Conservation (phyloP, 1,284 basidiomycete genomes). For the Ustilago trichophora region DNA sequence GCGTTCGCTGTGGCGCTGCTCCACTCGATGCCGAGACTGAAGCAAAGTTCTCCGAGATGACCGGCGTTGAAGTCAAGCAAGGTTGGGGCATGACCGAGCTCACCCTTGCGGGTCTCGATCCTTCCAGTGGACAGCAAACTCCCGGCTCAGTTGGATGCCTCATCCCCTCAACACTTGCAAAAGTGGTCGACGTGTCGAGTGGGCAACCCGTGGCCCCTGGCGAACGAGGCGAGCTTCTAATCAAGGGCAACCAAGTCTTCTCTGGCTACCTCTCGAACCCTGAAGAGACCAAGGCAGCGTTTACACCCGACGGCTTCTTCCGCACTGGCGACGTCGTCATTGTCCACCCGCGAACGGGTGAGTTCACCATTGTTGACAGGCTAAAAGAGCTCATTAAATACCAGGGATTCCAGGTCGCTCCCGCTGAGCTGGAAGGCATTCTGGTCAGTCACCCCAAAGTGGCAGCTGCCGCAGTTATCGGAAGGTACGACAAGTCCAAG, state of each 20-base stretch:
- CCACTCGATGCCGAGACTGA: conserved; percentile 40
- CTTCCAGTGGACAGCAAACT: conserved; percentile 14
- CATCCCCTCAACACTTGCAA: conserved; percentile 32
- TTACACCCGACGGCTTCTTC: conserved; percentile 69
- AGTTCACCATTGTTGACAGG: conserved; percentile 59
- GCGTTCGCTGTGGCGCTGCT: conserved; percentile 34
- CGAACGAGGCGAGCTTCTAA: conserved; percentile 42
- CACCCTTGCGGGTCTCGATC: conserved; percentile 39
- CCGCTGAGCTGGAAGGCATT: conserved; percentile 58
- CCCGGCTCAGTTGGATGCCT: conserved; percentile 38
- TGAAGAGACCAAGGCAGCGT: conserved; percentile 72
- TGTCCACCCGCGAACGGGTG: conserved; percentile 22
- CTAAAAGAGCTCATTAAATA: conserved; percentile 64
- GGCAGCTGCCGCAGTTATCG: conserved; percentile 57
- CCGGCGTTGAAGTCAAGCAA: conserved; percentile 32
- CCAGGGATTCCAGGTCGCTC: conserved; percentile 62
- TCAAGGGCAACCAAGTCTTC: conserved; percentile 42
- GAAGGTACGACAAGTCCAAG: conserved; percentile 40
- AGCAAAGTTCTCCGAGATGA: conserved; percentile 25
- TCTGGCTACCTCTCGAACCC: conserved; percentile 44
- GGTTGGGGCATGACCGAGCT: conserved; percentile 55
- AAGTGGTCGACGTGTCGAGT: conserved; percentile 30
- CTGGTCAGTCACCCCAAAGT: conserved; percentile 44
- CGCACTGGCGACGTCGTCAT: conserved; percentile 60
- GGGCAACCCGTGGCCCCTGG: conserved; percentile 28